Conservation (phyloP, 805 yeast species). For the Suhomyces sp. region DNA sequence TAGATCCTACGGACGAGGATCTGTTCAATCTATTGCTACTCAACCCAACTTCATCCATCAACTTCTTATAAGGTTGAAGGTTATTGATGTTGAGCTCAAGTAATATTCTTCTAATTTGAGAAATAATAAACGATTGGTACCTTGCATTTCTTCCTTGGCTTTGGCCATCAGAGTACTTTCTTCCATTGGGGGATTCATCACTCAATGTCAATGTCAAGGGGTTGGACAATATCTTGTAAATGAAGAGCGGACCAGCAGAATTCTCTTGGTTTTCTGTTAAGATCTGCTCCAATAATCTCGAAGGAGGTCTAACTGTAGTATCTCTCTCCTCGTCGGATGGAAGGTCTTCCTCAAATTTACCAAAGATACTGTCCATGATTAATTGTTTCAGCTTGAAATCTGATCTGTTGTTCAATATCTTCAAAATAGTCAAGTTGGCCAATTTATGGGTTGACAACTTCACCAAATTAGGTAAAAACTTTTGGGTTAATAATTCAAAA, state of each 20-base stretch:
- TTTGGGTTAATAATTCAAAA: conserved; percentile 60
- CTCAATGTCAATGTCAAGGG: conserved; percentile 48
- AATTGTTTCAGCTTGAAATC: conserved; percentile 60
- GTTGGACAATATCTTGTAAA: conserved; percentile 74
- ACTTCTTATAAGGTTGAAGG: conserved; percentile 73
- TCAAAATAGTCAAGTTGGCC: conserved; percentile 78
- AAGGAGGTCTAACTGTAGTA: conserved; percentile 25
- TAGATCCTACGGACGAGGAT: conserved; percentile 19
- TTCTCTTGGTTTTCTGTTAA: conserved; percentile 65
- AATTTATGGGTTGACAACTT: conserved; percentile 74
- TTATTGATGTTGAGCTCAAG: conserved; percentile 54
- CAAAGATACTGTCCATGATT: conserved; percentile 66
- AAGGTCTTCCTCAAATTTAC: conserved; percentile 32
- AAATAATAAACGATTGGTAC: conserved; percentile 54
- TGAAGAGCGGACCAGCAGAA: conserved; percentile 50
- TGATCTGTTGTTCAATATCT: conserved; percentile 66
- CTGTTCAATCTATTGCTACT: conserved; percentile 33
- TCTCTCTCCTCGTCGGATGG: conserved; percentile 15
- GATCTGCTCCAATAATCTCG: conserved; percentile 52
- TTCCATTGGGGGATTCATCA: conserved; percentile 10
- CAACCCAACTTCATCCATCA: conserved; percentile 90
- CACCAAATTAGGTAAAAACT: conserved; percentile 59
- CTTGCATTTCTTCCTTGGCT: conserved; percentile 15
- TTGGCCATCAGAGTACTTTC: conserved; percentile 20
- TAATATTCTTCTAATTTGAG: conserved; percentile 61